These are phyloP conservation scores for Penicillium sp. DNA, from an alignment of 2,329 filamentous ascomycete species.

Conservation along the genomic window DNA sequence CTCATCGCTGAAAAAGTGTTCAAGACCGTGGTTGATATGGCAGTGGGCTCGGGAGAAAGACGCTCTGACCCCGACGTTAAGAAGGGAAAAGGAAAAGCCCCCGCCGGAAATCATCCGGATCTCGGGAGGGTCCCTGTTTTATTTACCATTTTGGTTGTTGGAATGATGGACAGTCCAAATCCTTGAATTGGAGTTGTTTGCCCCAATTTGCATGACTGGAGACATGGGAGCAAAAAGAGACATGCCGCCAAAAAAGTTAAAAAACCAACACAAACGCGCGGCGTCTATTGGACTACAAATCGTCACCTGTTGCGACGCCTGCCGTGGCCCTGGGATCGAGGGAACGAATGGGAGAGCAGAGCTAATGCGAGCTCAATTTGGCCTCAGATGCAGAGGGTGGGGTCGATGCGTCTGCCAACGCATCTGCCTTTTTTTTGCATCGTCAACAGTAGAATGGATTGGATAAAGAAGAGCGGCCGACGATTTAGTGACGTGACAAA, in stretches of 20 bases:
- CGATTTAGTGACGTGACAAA: background rate
- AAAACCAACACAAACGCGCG: constrained; percentile 33
- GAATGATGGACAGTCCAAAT: background rate
- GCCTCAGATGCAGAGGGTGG: constrained; percentile 21
- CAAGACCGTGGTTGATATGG: background rate
- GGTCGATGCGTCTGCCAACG: constrained; percentile 26
- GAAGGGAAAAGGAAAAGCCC: constrained; percentile 2
- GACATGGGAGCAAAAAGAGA: background rate
- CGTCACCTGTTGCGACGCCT: constrained; percentile 30
- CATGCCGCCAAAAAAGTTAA: constrained; percentile 11
- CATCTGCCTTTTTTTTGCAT: constrained; percentile 16
- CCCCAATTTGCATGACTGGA: background rate
- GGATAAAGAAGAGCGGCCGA: background rate
- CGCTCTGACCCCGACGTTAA: constrained; percentile 3
- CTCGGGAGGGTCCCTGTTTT: constrained; percentile 5
- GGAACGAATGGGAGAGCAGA: constrained; percentile 21
- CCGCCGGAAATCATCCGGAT: constrained; percentile 5
- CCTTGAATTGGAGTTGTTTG: background rate
- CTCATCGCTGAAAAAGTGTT: background rate
- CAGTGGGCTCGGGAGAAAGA: constrained; percentile 1
- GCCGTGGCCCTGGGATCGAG: constrained; percentile 24
- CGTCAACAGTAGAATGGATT: background rate
- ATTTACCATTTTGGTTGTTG: background rate
- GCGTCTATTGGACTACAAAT: constrained; percentile 32
- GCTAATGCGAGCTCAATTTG: constrained; percentile 31